Base-by-base conservation (phyloP, 805 yeast genomes). In the Starmerella asiatica region DNA sequence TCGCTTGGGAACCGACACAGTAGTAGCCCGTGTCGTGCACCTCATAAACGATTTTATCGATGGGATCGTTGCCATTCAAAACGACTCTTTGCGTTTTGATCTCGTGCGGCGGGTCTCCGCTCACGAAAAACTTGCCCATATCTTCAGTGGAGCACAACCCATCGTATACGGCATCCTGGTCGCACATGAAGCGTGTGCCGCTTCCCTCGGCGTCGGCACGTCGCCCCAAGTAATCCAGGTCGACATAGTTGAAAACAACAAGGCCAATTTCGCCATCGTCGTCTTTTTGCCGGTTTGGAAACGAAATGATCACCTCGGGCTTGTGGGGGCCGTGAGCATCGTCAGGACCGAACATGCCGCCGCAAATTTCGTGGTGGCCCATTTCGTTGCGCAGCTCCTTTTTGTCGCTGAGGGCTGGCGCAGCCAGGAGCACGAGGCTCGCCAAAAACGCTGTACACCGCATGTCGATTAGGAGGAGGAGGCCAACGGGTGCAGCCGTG, bases 1-100 rank as follows among this genome's bases (percentile, higher is more conserved):
- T 62, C 19, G 74, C 67, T 48, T 66, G 74, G 0, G 93, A 78
- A 2, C 85, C 76, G 31, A 88, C 79, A 65, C 98, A 91, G 62
- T 86, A 91, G 59, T 79, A 91, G 5, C 97, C 97, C 1, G 97
- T 84, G 43, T 69, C 67, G 42, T 67, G 63, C 32, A 91, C 73
- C 3, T 66, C 65, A 53, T 85, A 91, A 29, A 70, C 66, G 43
- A 77, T 59, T 32, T 73, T 71, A 20, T 32, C 27, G 3, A 39
- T 38, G 7, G 16, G 32, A 32, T 74, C 73, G 21, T 70, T 65
- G 3, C 88, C 88, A 35, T 70, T 61, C 4, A 69, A 64, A 20
- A 68, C 64, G 49, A 84, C 62, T 32, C 66, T 63, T 26, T 72
- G 65, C 0, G 83, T 70, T 53, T 69, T 59, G 17, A 86, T 70